Percentiles rank a stretch among this genome's conserved stretches.
Evolutionary conservation across 768 basidiomycete genomes (phyloP).

Genomic region (Dictyophora rubrovolvata): DNA sequence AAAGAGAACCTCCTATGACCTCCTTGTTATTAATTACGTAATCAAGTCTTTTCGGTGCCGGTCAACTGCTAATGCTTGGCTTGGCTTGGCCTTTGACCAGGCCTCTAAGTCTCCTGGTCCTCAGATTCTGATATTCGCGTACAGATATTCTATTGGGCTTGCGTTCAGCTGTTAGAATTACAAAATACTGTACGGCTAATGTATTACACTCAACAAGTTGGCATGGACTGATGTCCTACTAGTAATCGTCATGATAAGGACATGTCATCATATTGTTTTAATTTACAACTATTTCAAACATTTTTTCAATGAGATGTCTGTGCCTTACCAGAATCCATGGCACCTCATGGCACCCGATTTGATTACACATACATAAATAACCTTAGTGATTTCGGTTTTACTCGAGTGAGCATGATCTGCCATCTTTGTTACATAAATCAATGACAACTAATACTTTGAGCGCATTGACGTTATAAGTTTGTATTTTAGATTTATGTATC

Average conservation of each 20-base stretch:
- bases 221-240: not conserved
- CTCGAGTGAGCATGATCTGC: conserved; percentile 5
- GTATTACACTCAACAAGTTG: too few species aligned
- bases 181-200: conserved; percentile 8
- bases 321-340: conserved; percentile 9
- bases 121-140: too few species aligned
- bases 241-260: too few species aligned
- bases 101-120: too few species aligned
- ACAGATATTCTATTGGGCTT: not conserved
- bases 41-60: not conserved
- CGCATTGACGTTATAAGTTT: not conserved
- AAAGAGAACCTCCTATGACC: not conserved
- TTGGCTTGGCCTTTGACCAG: not conserved
- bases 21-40: not conserved
- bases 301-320: conserved; percentile 9
- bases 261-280: too few species aligned
- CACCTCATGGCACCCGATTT: conserved; percentile 13
- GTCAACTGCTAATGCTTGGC: too few species aligned
- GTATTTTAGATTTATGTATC: conserved; percentile 7
- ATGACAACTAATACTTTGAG: not conserved
- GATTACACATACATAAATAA: too few species aligned
- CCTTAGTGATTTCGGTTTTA: conserved; percentile 9
- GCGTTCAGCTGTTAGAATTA: too few species aligned
- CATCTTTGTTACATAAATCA: too few species aligned
- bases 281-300: too few species aligned